Evolutionary conservation across 2,329 filamentous ascomycete genomes (phyloP).

Genomic region (Podosphaera fusca): DNA sequence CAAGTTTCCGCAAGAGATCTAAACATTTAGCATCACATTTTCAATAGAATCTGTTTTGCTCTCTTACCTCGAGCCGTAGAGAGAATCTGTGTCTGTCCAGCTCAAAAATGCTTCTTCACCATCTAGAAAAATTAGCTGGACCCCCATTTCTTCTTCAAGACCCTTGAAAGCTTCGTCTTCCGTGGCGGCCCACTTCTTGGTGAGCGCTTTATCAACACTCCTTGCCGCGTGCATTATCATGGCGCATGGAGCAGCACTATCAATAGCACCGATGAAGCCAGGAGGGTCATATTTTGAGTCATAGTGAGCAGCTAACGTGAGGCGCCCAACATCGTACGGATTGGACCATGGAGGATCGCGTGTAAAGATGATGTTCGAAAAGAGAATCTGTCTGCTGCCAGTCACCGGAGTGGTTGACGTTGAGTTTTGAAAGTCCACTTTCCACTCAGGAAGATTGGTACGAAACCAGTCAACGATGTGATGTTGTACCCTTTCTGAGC

Average conservation of each 20-base stretch:
- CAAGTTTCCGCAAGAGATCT: conserved; percentile 57
- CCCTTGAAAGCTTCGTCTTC: conserved; percentile 29
- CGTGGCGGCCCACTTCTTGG: conserved; percentile 61
- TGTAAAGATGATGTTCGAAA: conserved; percentile 66
- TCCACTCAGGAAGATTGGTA: conserved; percentile 54
- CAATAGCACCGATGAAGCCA: conserved; percentile 82
- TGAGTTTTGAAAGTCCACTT: conserved; percentile 69
- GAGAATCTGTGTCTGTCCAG: conserved; percentile 63
- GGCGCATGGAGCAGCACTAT: conserved; percentile 84
- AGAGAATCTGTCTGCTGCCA: conserved; percentile 48
- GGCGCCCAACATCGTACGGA: conserved; percentile 49
- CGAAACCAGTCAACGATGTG: conserved; percentile 74
- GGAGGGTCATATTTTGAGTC: conserved; percentile 60
- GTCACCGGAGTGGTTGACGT: conserved; percentile 61
- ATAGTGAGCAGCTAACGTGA: conserved; percentile 85
- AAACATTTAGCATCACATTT: conserved; percentile 5
- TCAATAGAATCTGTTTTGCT: neutral
- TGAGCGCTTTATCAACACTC: conserved; percentile 57
- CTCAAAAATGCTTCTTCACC: conserved; percentile 75
- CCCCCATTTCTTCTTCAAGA: conserved; percentile 53
- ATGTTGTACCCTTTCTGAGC: conserved; percentile 45
- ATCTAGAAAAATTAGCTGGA: conserved; percentile 78
- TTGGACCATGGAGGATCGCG: conserved; percentile 69
- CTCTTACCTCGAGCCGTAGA: conserved; percentile 62
- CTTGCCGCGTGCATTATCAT: conserved; percentile 74